Evolutionary conservation across 202 grass and related monocot genomes (phyloP).

Genomic region (Panicum hallii): DNA sequence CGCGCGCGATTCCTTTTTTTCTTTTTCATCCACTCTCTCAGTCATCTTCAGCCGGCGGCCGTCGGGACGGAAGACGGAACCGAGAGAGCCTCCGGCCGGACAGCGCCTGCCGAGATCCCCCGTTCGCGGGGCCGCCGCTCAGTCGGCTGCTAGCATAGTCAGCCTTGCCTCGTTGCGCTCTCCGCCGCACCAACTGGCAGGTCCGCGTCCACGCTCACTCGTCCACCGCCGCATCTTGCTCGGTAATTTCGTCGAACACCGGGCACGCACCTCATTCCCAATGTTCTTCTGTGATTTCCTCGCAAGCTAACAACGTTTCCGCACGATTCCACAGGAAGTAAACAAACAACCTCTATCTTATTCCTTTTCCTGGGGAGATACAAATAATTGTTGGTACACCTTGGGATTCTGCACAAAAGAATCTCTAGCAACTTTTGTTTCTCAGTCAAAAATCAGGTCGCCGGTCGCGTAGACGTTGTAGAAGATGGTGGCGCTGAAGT

Average conservation of each 20-base stretch:
- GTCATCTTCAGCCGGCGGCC: no score
- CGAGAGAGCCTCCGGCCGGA: no score
- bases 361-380: conserved; percentile 11
- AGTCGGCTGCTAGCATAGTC: neutral
- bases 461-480: conserved; percentile 77
- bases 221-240: neutral
- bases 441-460: conserved; percentile 80
- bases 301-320: neutral
- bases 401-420: conserved; percentile 43
- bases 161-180: neutral
- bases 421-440: neutral
- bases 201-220: neutral
- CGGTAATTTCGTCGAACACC: conserved; percentile 14
- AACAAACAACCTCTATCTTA: conserved; percentile 8
- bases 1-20: no score
- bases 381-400: conserved; percentile 7
- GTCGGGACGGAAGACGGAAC: neutral
- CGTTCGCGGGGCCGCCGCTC: neutral
- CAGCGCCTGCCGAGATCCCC: neutral
- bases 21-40: no score
- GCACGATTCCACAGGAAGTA: neutral
- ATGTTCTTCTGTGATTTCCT: neutral
- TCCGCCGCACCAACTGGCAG: neutral
- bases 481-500: conserved; percentile 80
- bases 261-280: neutral